These are phyloP conservation scores for Dryas octopetala DNA, from an alignment of 306 rosid genomes.

Conservation along the genomic window DNA sequence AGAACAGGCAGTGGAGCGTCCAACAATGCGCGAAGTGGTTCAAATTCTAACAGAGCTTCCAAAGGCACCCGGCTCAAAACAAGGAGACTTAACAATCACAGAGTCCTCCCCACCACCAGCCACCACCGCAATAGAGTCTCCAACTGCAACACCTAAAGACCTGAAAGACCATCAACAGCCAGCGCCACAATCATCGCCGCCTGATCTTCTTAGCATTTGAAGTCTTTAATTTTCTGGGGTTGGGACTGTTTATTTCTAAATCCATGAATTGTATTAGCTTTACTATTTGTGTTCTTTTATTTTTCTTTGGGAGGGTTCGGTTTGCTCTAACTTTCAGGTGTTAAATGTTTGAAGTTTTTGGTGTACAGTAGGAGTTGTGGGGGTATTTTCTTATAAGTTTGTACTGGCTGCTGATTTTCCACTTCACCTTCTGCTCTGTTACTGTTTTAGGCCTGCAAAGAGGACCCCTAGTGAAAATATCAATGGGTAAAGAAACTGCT, in stretches of 20 bases:
- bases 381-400: constrained; percentile 28
- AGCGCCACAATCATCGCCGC: constrained; percentile 55
- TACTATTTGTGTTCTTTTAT: constrained; percentile 21
- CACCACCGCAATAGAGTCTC: constrained; percentile 47
- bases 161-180: constrained; percentile 42
- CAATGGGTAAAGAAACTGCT: background rate
- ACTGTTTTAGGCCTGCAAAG: constrained; percentile 33
- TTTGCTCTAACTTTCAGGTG: constrained; percentile 46
- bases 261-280: constrained; percentile 29
- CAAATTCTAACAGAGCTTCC: constrained; percentile 95
- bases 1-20: constrained; percentile 95
- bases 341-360: constrained; percentile 32
- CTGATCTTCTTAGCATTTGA: constrained; percentile 92
- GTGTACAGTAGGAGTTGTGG: constrained; percentile 73
- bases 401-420: constrained; percentile 23
- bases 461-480: constrained; percentile 23
- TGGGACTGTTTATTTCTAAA: constrained; percentile 33
- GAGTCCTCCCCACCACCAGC: constrained; percentile 45
- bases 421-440: constrained; percentile 18
- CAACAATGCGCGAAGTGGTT: constrained; percentile 96
- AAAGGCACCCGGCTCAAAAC: constrained; percentile 52
- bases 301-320: constrained; percentile 32
- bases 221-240: constrained; percentile 17
- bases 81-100: constrained; percentile 39
- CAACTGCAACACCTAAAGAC: constrained; percentile 41